Base-by-base conservation (phyloP, 768 basidiomycete species). In the Strobilomyces dryophilus region DNA sequence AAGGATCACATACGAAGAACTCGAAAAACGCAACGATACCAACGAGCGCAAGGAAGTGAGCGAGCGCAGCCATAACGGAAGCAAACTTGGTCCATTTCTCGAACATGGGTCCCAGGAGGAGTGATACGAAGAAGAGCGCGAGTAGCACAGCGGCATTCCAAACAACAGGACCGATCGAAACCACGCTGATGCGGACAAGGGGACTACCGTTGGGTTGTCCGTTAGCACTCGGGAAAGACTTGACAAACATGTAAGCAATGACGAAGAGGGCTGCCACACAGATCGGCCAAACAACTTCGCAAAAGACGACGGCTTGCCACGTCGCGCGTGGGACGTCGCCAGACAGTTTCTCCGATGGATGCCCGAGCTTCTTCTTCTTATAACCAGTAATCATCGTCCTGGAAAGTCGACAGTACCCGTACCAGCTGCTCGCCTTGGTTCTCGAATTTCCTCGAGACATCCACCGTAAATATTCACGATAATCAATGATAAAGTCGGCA, bases 371-470 rank as follows among this genome's bases (percentile, higher is more conserved):
- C 79, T 98, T 99, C 79, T 97, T 92, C 83, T 98, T 98, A 79
- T 93, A 98, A 39, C 97, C 97, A 17, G 97, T 98, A 61, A 98
- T 97, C 83, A 91, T 89, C 9, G 97, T 99, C 57, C 97, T 76
- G 35, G 93, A 95, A 53, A 98, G 81, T 61, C 97, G 92, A 69
- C 97, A 99, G 73, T 98, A 99, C 2, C 97, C 97, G 69, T 98
- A 95, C 97, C 97, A 99, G 59, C 92, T 95, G 74, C 95, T 98
- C 46, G 91, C 89, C 67, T 98, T 95, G 15, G 92, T 88, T 63
- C 93, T 79, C 44, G 97, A 97, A 73, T 98, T 99, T 52, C 97
- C 97, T 52, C 97, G 84, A 10, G 92, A 97, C 95, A 99, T 98
- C 97, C 97, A 99, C 45, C 97, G 85, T 45, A 99, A 71, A 78